A percentile compares a stretch with the other conserved stretches of the same genome.
These are phyloP conservation scores for Aureobasidium subglaciale DNA, from an alignment of 2,329 filamentous ascomycete species.

Conservation along the genomic window DNA sequence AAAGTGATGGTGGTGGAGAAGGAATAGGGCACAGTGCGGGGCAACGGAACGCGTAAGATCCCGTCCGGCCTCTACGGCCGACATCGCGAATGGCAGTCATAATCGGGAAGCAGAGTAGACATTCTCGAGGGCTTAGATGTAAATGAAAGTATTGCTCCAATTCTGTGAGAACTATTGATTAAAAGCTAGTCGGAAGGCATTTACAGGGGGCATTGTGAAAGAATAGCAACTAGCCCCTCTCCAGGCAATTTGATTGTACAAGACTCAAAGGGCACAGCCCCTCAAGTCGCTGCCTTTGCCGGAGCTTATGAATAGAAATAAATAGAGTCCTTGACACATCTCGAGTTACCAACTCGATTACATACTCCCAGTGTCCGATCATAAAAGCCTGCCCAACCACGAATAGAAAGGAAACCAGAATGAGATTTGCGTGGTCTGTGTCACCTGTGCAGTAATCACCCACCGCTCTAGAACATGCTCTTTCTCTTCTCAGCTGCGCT, in stretches of 20 bases:
- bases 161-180: slow-evolving; percentile 4
- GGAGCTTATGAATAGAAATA: slow-evolving; percentile 7
- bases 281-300: slow-evolving; percentile 1
- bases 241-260: slow-evolving; percentile 4
- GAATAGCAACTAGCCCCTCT: slow-evolving; percentile 6
- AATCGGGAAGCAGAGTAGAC: background rate
- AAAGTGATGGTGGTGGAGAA: background rate
- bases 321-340: slow-evolving; percentile 1
- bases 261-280: slow-evolving; percentile 12
- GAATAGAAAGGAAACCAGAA: slow-evolving; percentile 3
- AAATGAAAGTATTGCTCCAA: background rate
- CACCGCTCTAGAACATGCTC: slow-evolving; percentile 49
- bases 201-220: background rate
- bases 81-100: background rate
- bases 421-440: background rate
- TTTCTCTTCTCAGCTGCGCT: slow-evolving; percentile 86
- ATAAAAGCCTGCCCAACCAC: slow-evolving; percentile 7
- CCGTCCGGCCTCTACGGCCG: background rate
- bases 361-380: slow-evolving; percentile 2
- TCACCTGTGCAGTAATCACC: background rate
- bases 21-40: background rate
- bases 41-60: background rate
- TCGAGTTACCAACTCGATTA: background rate
- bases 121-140: background rate
- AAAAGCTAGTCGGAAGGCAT: slow-evolving; percentile 7